Percentiles rank a stretch among this genome's conserved stretches.
These are phyloP conservation scores for Phytophthora pisi DNA, from an alignment of 352 stramenopile species.

Conservation along the genomic window DNA sequence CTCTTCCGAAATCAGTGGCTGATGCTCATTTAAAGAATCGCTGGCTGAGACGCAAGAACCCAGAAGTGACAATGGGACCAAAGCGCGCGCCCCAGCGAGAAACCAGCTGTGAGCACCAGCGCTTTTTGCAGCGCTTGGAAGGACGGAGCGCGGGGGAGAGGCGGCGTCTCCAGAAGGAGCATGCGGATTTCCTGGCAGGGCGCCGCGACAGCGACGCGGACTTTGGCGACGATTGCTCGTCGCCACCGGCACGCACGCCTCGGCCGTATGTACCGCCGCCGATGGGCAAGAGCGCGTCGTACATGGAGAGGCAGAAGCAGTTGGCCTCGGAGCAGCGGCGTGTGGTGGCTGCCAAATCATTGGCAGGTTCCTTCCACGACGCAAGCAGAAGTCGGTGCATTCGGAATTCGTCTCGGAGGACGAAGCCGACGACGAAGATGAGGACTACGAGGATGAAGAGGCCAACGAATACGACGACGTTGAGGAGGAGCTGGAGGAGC, in stretches of 20 bases:
- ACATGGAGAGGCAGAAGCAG: background rate
- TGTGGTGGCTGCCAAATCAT: background rate
- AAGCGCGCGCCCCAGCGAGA: background rate
- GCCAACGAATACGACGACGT: background rate
- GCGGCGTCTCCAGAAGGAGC: background rate
- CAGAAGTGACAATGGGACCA: too few relatives aligned
- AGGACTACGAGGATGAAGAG: background rate
- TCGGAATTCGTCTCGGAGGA: background rate
- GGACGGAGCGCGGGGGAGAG: background rate
- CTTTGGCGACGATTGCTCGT: background rate
- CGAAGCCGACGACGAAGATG: background rate
- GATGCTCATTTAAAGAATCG: too few relatives aligned
- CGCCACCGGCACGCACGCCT: background rate
- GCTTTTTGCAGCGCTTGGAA: background rate
- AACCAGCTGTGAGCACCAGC: background rate
- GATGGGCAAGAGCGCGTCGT: background rate
- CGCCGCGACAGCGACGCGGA: background rate
- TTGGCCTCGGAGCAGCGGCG: background rate
- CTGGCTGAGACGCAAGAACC: too few relatives aligned
- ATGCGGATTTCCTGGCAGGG: background rate
- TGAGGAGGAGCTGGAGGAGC: background rate
- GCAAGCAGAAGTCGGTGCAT: background rate
- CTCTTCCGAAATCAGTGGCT: too few relatives aligned
- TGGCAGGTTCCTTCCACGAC: background rate
- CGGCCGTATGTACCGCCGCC: too few relatives aligned